Conservation (phyloP, 768 basidiomycete species). For the Trametes cinnabarina region DNA sequence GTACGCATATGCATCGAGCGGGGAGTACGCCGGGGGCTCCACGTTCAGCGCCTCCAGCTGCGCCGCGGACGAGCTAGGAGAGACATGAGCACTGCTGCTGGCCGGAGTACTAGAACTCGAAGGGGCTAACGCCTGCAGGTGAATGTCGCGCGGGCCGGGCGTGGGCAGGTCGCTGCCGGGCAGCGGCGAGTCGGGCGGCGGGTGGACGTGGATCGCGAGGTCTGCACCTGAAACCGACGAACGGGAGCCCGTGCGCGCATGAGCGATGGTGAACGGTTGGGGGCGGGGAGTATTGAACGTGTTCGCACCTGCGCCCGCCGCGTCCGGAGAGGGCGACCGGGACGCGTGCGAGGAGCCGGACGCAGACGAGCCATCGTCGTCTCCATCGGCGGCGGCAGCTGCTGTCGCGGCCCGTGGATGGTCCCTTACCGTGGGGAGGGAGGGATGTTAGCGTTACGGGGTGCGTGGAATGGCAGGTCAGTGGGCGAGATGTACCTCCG, state of each 20-base stretch:
- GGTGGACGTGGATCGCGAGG: conserved; percentile 67
- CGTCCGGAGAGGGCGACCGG: conserved; percentile 50
- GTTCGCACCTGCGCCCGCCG: conserved; percentile 72
- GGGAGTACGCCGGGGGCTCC: conserved; percentile 85
- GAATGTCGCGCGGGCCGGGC: conserved; percentile 81
- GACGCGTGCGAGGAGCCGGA: conserved; percentile 44
- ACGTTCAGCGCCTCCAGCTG: conserved; percentile 38
- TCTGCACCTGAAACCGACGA: conserved; percentile 53
- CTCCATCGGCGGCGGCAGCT: too few relatives aligned
- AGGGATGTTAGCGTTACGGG: conserved; percentile 49
- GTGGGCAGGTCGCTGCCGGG: conserved; percentile 81
- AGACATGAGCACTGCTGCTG: conserved; percentile 10
- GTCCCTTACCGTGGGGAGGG: conserved; percentile 34
- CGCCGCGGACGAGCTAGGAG: conserved; percentile 12
- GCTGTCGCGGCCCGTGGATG: conserved; percentile 30
- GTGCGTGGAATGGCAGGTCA: conserved; percentile 59
- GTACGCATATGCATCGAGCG: conserved; percentile 81
- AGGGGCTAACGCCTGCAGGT: conserved; percentile 60
- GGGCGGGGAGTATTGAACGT: conserved; percentile 74
- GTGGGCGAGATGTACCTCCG: conserved; percentile 60
- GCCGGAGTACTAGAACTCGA: not conserved
- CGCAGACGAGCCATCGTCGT: conserved; percentile 28
- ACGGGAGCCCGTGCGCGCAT: conserved; percentile 32
- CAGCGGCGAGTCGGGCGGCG: conserved; percentile 75
- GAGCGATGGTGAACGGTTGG: conserved; percentile 39